These are phyloP conservation scores for Diaporthe sp. DNA, from an alignment of 2,329 filamentous ascomycete genomes.

Conservation along the genomic window DNA sequence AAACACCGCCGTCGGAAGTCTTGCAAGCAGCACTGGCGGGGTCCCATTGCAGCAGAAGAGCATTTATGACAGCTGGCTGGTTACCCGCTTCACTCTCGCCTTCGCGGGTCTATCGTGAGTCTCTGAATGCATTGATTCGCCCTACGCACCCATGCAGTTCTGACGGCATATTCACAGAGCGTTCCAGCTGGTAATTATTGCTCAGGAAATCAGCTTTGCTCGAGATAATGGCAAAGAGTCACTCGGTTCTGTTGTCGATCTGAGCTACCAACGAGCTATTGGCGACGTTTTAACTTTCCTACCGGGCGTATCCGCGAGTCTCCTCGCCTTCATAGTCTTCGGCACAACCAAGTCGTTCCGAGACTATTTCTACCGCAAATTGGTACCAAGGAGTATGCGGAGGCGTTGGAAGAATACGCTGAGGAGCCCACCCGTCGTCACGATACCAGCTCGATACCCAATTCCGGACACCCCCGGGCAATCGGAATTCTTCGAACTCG, in stretches of 20 bases:
- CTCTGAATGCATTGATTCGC: too few relatives aligned
- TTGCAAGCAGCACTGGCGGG: conserved; percentile 37
- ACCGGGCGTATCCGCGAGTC: conserved; percentile 54
- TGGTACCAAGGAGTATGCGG: conserved; percentile 44
- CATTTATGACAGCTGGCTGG: conserved; percentile 61
- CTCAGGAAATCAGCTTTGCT: conserved; percentile 53
- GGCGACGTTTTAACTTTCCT: conserved; percentile 53
- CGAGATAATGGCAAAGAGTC: conserved; percentile 48
- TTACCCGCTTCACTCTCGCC: conserved; percentile 60
- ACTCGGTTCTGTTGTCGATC: conserved; percentile 49
- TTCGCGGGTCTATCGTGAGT: conserved; percentile 57
- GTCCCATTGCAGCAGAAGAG: conserved; percentile 43
- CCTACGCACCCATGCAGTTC: not conserved
- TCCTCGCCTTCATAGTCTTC: conserved; percentile 57
- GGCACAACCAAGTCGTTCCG: conserved; percentile 56
- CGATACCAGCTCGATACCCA: not conserved
- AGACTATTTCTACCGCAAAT: conserved; percentile 46
- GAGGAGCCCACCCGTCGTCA: not conserved
- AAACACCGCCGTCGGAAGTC: conserved; percentile 42
- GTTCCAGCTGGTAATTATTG: conserved; percentile 56
- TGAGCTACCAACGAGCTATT: conserved; percentile 50
- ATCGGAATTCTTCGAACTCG: conserved; percentile 33
- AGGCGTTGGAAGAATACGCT: conserved; percentile 23
- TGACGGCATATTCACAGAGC: conserved; percentile 43
- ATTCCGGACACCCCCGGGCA: conserved; percentile 19